Evolutionary conservation across 164 flowering plant genomes (phyloP), one percentile per base, ranked within the genome.

Genomic region (Saururus chinensis): DNA sequence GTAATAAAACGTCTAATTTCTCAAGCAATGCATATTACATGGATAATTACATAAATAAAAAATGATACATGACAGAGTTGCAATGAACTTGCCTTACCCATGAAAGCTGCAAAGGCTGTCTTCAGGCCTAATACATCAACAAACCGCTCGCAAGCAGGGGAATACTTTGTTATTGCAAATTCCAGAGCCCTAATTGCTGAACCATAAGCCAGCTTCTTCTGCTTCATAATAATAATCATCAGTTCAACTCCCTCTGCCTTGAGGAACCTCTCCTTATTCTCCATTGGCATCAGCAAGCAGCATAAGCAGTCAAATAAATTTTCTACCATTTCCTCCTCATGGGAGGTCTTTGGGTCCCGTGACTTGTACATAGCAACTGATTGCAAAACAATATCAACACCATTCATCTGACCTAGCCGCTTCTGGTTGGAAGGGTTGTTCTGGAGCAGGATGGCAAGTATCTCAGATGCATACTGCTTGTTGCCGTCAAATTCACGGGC

Each of bases 221-320:
- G 97, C 83, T 95, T 95, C 87, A 91, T 95, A 17, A 95, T 91
- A 73, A 95, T 95, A 40, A 95, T 87, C 99, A 95, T 95, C 83
- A 95, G 68, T 76, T 95, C 99, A 25, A 95, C 97, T 37, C 97
- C 97, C 61, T 95, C 99, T 0, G 96, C 87, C 71, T 84, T 91
- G 62, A 95, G 75, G 73, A 91, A 95, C 82, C 80, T 81, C 81
- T 95, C 99, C 84, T 89, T 95, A 67, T 91, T 95, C 87, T 95
- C 99, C 79, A 95, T 65, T 0, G 97, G 99, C 99, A 95, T 91
- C 71, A 95, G 74, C 85, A 95, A 70, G 73, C 97, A 90, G 74
- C 99, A 95, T 79, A 95, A 76, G 48, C 87, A 83, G 75, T 95
- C 96, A 72, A 95, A 95, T 73, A 95, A 62, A 71, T 95, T 95